These are phyloP conservation scores for Lyophyllum decastes DNA, from an alignment of 768 basidiomycete genomes.

Conservation along the genomic window DNA sequence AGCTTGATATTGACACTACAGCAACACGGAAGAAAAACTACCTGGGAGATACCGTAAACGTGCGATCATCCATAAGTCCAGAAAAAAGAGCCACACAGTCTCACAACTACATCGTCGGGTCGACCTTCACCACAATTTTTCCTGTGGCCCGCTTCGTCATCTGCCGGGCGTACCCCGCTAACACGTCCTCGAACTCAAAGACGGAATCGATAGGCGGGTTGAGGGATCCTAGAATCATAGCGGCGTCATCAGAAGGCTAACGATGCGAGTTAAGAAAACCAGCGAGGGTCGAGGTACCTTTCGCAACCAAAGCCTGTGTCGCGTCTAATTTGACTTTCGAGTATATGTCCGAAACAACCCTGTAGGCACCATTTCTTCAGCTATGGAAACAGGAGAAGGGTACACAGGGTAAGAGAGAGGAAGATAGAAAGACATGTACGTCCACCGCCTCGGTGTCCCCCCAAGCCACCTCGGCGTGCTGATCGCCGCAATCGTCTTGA, in stretches of 20 bases:
- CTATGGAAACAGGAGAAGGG: background rate
- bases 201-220: constrained; percentile 50
- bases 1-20: too few relatives aligned
- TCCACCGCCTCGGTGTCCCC: constrained; percentile 37
- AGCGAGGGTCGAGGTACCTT: too few relatives aligned
- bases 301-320: constrained; percentile 1
- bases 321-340: constrained; percentile 6
- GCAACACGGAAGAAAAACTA: too few relatives aligned
- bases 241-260: too few relatives aligned
- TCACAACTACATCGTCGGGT: background rate
- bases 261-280: too few relatives aligned
- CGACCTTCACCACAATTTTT: constrained; percentile 52
- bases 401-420: too few relatives aligned
- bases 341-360: constrained; percentile 6
- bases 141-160: constrained; percentile 50
- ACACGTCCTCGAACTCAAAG: constrained; percentile 35
- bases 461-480: constrained; percentile 43
- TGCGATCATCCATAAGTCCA: too few relatives aligned
- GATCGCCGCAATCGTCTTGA: constrained; percentile 22
- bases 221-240: constrained; percentile 41
- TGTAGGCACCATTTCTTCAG: background rate
- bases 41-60: too few relatives aligned
- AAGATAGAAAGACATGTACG: too few relatives aligned
- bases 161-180: constrained; percentile 51
- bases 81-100: too few relatives aligned